phyloP scores from a whole-genome alignment of 2,329 filamentous ascomycete species.

The Thelonectria olida region DNA sequence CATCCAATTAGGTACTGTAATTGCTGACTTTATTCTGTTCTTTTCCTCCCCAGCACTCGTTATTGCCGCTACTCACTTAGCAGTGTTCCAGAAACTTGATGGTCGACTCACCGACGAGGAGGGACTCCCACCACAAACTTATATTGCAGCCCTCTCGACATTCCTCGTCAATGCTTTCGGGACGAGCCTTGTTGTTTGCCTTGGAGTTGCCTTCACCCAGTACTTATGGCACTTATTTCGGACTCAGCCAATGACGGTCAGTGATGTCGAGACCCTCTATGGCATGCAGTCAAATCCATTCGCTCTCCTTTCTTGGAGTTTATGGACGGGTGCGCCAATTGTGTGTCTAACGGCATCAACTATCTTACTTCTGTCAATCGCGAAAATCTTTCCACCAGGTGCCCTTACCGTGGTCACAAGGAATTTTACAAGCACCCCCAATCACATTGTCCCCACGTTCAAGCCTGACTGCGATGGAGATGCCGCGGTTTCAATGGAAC shows the following conservation, averaged over 20 bases:
- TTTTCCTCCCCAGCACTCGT: neutral
- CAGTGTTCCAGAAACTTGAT: neutral
- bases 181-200: neutral
- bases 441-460: neutral
- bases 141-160: neutral
- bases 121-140: neutral
- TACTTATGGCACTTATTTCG: neutral
- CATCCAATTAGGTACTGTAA: no score
- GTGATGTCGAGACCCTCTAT: neutral
- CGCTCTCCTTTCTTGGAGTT: neutral
- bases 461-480: neutral
- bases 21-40: no score
- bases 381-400: neutral
- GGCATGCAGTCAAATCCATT: neutral
- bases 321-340: neutral
- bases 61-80: neutral
- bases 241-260: neutral
- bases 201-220: neutral
- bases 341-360: neutral
- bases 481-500: neutral
- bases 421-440: neutral
- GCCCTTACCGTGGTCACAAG: neutral
- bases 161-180: neutral
- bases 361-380: neutral
- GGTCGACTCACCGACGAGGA: neutral